Evolutionary conservation across 768 basidiomycete species (phyloP), one percentile per base, ranked within the genome.

Genomic region (Macrolepiota fuliginosa): DNA sequence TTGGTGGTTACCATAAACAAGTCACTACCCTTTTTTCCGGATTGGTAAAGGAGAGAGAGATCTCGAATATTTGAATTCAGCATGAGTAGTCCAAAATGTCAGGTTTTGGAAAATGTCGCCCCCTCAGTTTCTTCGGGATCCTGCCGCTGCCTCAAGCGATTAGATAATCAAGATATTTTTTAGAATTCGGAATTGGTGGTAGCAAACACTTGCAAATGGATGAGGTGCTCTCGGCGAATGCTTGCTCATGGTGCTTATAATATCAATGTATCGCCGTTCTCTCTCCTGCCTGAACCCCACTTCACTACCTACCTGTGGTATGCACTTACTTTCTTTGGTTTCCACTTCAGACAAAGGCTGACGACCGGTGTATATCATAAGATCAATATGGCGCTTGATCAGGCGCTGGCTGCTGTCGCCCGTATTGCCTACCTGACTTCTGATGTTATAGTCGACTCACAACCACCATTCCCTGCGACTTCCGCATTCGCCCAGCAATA

Each of bases 351-450:
- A 19, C 59, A 19, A 58, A 29, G 32, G 10, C 56, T 25, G 56
- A 35, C 55, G 39, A 11, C 24, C 46, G 42, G 10, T 47, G 7
- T 56, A 32, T 32, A 32, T 32, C 29, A 32, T 3, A 7, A 65
- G 59, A 39, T 62, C 56, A 32, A 37, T 36, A 73, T 73, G 70
- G 65, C 68, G n/a, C 63, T 65, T 64, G 64, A 70, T 61, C 62
- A 69, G 47, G 70, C 70, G n/a, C 61, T 70, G 37, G 42, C 67
- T 66, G 66, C 81, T 4, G 87, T 90, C 58, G 83, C 88, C 42
- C 86, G 90, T 36, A 80, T 92, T 63, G 89, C 87, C n/a, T 87
- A 82, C 71, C 73, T 90, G 32, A 79, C 86, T 29, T 90, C 91
- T 7, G 89, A 90, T 66, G 73, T 83, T 50, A 66, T 92, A 15